Base-by-base conservation (phyloP, 495 filamentous ascomycete species). In the Aspergillus baeticus region DNA sequence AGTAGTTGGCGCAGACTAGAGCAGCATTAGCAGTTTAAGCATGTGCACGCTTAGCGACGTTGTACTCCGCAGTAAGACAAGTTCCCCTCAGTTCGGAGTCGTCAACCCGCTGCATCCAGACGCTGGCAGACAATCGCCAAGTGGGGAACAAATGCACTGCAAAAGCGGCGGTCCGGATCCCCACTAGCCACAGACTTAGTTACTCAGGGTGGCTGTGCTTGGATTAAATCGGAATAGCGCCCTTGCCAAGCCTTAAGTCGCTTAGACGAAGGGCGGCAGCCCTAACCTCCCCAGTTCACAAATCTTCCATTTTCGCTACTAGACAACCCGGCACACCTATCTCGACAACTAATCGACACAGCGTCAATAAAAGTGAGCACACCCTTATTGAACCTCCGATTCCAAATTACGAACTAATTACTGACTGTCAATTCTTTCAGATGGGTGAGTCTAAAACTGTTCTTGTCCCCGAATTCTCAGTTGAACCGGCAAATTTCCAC, bases 281-380 rank as follows among this genome's bases (percentile, higher is more conserved):
- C 73, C 76, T 79, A 77, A 73, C 69, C 23, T 69, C 68, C 72
- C 65, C 71, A 76, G 57, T 69, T 72, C 74, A 75, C 69, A 78
- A 74, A 73, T 69, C 74, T 68, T 67, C 67, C 71, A 57, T 66
- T 74, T 75, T 70, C 61, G 67, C 66, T 63, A 69, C 65, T 63
- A 67, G 69, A 67, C 61, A 68, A 77, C 63, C 62, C 65, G 64
- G 65, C 62, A 61, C 58, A 69, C 65, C 64, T 64, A 50, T 67
- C 65, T 68, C 65, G 73, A 71, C 72, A 78, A 71, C 75, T 69
- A 71, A 75, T 72, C 72, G 80, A 76, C 70, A 75, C 73, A 76
- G 73, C 78, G 73, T 77, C 77, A 74, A 76, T 72, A 73, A 83
- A 71, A 81, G 80, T 83, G 61, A 75, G 80, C 58, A 42, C 48